Evolutionary conservation across 805 yeast genomes (phyloP).

Genomic region (Crinitomyces ghanaensis): DNA sequence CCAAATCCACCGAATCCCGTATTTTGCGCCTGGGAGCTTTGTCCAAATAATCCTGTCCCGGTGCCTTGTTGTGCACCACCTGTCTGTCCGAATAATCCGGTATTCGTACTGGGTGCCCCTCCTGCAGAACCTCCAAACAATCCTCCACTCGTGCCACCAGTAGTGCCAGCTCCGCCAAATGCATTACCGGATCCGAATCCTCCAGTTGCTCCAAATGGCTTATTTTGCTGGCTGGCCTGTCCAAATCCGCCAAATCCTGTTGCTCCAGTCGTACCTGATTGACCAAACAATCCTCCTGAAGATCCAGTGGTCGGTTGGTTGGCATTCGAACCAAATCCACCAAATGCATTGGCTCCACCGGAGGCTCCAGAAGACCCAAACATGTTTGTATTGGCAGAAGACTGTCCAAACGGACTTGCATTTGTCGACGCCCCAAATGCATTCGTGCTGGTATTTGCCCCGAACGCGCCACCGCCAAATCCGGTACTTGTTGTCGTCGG

Average conservation of each 20-base stretch:
- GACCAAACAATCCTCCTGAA: slow-evolving; percentile 14
- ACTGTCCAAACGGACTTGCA: slow-evolving; percentile 31
- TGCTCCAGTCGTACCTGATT: slow-evolving; percentile 5
- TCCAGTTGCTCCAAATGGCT: neutral
- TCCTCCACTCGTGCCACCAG: slow-evolving; percentile 25
- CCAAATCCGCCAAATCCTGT: slow-evolving; percentile 9
- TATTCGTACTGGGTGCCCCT: slow-evolving; percentile 18
- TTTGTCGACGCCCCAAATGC: slow-evolving; percentile 15
- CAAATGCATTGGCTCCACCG: slow-evolving; percentile 1
- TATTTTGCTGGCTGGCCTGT: slow-evolving; percentile 1
- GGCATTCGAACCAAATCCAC: slow-evolving; percentile 1
- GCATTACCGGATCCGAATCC: too few species aligned
- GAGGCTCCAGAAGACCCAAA: slow-evolving; percentile 14
- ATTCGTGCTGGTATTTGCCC: slow-evolving; percentile 19
- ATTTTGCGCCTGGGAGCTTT: slow-evolving; percentile 1
- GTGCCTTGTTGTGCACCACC: too few species aligned
- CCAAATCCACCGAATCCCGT: neutral
- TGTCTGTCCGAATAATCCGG: slow-evolving; percentile 31
- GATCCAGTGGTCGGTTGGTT: neutral
- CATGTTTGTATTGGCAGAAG: slow-evolving; percentile 21
- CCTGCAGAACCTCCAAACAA: slow-evolving; percentile 27
- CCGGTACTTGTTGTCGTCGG: slow-evolving; percentile 27
- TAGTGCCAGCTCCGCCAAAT: slow-evolving; percentile 7
- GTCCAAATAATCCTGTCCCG: slow-evolving; percentile 3
- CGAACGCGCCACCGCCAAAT: slow-evolving; percentile 27